phyloP scores from a whole-genome alignment of 2,329 filamentous ascomycete species.

The Tolypocladium paradoxum region DNA sequence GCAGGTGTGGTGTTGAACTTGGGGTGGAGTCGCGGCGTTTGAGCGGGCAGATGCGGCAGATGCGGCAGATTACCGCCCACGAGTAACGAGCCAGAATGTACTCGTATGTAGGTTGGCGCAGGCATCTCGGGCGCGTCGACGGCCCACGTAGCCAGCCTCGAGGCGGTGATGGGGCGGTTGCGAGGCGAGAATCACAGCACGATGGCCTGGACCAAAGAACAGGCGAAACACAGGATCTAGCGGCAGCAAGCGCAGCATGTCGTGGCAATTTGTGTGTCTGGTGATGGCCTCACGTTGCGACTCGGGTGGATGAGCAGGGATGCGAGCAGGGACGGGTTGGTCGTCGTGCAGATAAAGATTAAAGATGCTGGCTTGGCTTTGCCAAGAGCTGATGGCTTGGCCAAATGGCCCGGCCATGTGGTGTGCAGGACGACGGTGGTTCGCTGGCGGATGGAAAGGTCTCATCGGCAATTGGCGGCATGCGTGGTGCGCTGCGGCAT shows the following conservation, averaged over 20 bases:
- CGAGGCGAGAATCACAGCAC: too few relatives aligned
- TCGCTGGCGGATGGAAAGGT: slow-evolving; percentile 5
- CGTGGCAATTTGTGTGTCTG: background rate
- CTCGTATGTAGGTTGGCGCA: too few relatives aligned
- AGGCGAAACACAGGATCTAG: background rate
- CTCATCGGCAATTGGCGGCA: too few relatives aligned
- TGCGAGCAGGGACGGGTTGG: background rate
- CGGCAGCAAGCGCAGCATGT: background rate
- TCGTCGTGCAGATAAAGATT: background rate
- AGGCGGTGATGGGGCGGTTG: too few relatives aligned
- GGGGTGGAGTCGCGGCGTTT: too few relatives aligned
- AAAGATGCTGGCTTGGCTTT: slow-evolving; percentile 1
- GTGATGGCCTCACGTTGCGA: background rate
- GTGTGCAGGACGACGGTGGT: slow-evolving; percentile 7
- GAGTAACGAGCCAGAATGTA: too few relatives aligned
- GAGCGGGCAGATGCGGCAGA: background rate
- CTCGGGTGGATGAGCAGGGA: background rate
- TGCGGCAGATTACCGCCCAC: background rate
- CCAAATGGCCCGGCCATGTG: slow-evolving; percentile 7
- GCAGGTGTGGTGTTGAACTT: too few relatives aligned
- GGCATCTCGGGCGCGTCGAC: too few relatives aligned
- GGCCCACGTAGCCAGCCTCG: too few relatives aligned
- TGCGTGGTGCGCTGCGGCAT: too few relatives aligned
- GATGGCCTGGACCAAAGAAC: background rate
- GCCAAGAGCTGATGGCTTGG: background rate